A percentile compares a stretch with the other conserved stretches of the same genome.
phyloP scores from a whole-genome alignment of 176 grass and related monocot species.

The Eleusine coracana region DNA sequence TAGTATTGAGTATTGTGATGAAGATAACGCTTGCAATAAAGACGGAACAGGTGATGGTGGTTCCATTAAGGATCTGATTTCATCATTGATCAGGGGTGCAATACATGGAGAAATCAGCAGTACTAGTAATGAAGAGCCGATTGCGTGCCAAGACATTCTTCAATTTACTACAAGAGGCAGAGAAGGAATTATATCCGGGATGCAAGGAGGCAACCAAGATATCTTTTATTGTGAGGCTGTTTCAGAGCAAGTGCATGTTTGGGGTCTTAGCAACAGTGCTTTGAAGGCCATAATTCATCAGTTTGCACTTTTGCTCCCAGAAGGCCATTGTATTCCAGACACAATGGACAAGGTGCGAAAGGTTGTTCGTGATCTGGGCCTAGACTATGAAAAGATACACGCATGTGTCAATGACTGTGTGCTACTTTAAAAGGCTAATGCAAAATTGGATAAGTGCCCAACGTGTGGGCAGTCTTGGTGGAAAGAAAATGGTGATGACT shows the following conservation, averaged over 20 bases:
- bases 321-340: neutral
- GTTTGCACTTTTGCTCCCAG: neutral
- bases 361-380: neutral
- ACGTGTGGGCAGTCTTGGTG: neutral
- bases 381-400: neutral
- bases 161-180: neutral
- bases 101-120: neutral
- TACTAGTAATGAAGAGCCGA: neutral
- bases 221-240: neutral
- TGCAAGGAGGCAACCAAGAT: conserved; percentile 2
- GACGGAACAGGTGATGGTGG: too few species aligned
- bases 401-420: neutral
- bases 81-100: neutral
- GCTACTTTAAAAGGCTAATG: neutral
- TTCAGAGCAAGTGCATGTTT: conserved; percentile 7
- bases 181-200: neutral
- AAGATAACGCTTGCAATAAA: too few species aligned
- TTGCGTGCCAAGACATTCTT: neutral
- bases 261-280: neutral
- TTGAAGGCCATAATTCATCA: neutral
- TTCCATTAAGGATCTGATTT: too few species aligned
- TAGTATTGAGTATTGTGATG: too few species aligned
- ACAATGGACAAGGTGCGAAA: neutral
- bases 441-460: neutral
- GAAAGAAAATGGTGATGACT: neutral